Evolutionary conservation across 169 alveolate genomes (phyloP).

Genomic region (Plasmodium fragile): DNA sequence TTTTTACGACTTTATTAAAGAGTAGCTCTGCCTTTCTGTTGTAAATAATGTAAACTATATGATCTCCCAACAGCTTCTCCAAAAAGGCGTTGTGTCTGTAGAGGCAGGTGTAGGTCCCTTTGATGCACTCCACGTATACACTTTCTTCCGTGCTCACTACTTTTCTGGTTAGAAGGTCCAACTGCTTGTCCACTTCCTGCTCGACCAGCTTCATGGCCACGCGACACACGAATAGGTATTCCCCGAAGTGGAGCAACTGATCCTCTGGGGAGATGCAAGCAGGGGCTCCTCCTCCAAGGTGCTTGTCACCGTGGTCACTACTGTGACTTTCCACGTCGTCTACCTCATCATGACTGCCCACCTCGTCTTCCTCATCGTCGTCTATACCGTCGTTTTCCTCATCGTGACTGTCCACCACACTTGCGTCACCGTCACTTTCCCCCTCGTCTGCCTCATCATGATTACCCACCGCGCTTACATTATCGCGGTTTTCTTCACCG

Average conservation of each 20-base stretch:
- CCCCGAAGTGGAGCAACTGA: constrained; percentile 31
- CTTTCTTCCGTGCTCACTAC: constrained; percentile 63
- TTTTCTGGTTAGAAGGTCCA: constrained; percentile 22
- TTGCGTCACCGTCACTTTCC: not conserved
- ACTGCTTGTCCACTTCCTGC: constrained; percentile 18
- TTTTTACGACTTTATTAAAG: constrained; percentile 23
- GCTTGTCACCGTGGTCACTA: not conserved
- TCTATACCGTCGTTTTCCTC: not conserved
- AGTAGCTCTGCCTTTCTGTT: constrained; percentile 62
- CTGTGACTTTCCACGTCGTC: not conserved
- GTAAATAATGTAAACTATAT: constrained; percentile 55
- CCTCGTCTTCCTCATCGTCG: not conserved
- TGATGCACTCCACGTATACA: constrained; percentile 61
- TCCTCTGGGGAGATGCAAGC: not conserved
- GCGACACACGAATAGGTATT: constrained; percentile 35
- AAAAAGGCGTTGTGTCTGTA: constrained; percentile 39
- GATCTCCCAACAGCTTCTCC: constrained; percentile 25
- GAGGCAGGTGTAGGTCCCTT: constrained; percentile 28
- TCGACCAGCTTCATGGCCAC: constrained; percentile 20
- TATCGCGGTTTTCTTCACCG: not conserved
- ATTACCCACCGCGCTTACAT: not conserved
- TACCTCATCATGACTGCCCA: not conserved
- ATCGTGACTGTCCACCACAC: not conserved
- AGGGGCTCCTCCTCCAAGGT: not conserved
- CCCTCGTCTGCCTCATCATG: not conserved